These are phyloP conservation scores for Porphyrellus cyaneotinctus DNA, from an alignment of 768 basidiomycete genomes.

Conservation along the genomic window DNA sequence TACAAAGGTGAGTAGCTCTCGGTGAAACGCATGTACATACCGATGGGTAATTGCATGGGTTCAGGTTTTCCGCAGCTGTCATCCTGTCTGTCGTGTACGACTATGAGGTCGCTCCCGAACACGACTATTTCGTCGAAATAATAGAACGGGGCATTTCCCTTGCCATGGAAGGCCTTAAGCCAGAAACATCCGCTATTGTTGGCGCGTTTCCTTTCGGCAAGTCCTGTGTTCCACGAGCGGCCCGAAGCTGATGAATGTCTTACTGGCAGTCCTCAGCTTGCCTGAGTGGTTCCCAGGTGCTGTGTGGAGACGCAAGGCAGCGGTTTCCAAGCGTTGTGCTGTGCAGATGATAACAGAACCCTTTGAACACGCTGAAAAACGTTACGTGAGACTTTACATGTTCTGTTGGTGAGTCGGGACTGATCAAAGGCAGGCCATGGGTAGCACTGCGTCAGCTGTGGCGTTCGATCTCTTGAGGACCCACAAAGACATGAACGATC, in stretches of 20 bases:
- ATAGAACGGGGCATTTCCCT: neutral
- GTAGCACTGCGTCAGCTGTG: slow-evolving; percentile 11
- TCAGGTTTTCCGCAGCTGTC: slow-evolving; percentile 33
- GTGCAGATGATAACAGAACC: slow-evolving; percentile 14
- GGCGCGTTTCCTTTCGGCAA: neutral
- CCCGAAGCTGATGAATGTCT: neutral
- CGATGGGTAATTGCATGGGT: neutral
- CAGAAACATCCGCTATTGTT: slow-evolving; percentile 3
- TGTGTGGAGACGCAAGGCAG: slow-evolving; percentile 26
- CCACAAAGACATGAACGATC: neutral
- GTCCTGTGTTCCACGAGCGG: neutral
- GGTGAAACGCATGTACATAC: neutral
- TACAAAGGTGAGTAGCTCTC: slow-evolving; percentile 5
- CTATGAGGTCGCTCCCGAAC: neutral
- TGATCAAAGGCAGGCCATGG: slow-evolving; percentile 9
- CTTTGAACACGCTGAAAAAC: slow-evolving; percentile 11
- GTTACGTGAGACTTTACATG: slow-evolving; percentile 6
- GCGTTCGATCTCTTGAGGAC: slow-evolving; percentile 7
- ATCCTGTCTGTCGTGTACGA: slow-evolving; percentile 42
- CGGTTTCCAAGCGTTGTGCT: slow-evolving; percentile 3
- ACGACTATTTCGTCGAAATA: neutral
- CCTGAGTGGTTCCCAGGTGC: slow-evolving; percentile 27
- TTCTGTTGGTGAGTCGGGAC: neutral
- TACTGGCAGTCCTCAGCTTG: slow-evolving; percentile 23
- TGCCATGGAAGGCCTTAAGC: neutral